A percentile compares a stretch with the other conserved stretches of the same genome.
Evolutionary conservation across 345 rosid species (phyloP).

Genomic region (Acer negundo): DNA sequence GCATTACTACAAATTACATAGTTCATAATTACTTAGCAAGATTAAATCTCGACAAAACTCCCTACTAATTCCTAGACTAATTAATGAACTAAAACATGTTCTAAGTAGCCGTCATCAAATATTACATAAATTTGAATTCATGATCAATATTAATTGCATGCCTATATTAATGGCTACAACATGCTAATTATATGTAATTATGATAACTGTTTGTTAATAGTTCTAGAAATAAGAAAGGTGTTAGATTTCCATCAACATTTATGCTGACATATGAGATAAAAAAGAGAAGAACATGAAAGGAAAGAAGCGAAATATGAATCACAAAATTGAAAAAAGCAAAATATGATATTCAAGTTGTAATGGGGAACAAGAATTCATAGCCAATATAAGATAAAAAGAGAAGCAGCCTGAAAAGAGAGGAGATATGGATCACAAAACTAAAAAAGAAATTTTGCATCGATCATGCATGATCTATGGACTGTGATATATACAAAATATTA

Average conservation of each 20-base stretch:
- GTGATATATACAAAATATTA: too few relatives aligned
- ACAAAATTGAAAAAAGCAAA: background rate
- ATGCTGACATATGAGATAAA: constrained; percentile 4
- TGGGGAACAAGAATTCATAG: background rate
- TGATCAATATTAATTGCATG: too few relatives aligned
- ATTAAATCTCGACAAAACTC: background rate
- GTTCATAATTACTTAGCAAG: too few relatives aligned
- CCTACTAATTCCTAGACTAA: too few relatives aligned
- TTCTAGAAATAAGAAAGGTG: background rate
- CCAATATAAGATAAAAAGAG: constrained; percentile 2
- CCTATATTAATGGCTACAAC: too few relatives aligned
- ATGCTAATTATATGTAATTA: background rate
- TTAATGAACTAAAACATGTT: too few relatives aligned
- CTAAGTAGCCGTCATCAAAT: too few relatives aligned
- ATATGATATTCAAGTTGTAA: background rate
- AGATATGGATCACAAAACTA: background rate
- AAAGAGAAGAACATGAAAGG: background rate
- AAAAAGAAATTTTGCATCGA: background rate
- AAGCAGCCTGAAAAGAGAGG: background rate
- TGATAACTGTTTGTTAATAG: background rate
- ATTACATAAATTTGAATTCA: too few relatives aligned
- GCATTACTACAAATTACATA: too few relatives aligned
- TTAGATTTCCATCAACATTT: background rate
- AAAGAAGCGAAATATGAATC: constrained; percentile 1
- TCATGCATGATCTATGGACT: background rate